Base-by-base conservation (phyloP, 805 yeast genomes). In the Starmerella bacillaris region DNA sequence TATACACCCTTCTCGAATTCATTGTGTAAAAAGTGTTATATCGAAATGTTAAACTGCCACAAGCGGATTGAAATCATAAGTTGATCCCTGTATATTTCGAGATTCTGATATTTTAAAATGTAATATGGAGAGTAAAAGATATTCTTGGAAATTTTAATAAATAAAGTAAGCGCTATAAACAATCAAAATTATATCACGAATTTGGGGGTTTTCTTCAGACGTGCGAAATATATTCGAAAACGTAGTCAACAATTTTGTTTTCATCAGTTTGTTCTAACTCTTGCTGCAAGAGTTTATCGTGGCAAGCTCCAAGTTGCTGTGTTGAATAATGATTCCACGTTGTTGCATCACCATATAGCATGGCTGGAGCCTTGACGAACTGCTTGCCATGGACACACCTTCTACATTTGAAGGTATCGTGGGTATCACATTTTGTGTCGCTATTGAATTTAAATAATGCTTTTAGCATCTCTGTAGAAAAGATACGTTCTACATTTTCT, bases 311-410 rank as follows among this genome's bases (percentile, higher is more conserved):
- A 49, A 89, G 60, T 3, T 61, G 66, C 14, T 22, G 24, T 40
- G 67, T 78, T 40, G 74, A 68, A 38, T 79, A 63, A 58, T 89
- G 98, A 53, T 89, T 86, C 98, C 98, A 86, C 0, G 95, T 74
- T 0, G 95, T 89, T 0, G 96, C 79, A 56, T 89, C 98, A 43
- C 98, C 98, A 52, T 89, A 89, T 22, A 89, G 59, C 94, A 89
- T 84, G 0, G 92, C 92, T 0, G 74, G 70, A 0, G 94, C 67
- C 44, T 68, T 73, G 4, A 61, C 49, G 21, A 57, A 42, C 57
- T 89, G 98, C 31, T 60, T 61, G 0, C 74, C 78, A 4, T 47
- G 44, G 18, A 56, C 55, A 54, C 98, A 89, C 43, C 96, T 61
- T 53, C 73, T 75, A 60, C 98, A 89, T 44, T 76, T 70, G 59